phyloP scores from a whole-genome alignment of 441 rosid genomes.

The Metrosideros polymorpha region DNA sequence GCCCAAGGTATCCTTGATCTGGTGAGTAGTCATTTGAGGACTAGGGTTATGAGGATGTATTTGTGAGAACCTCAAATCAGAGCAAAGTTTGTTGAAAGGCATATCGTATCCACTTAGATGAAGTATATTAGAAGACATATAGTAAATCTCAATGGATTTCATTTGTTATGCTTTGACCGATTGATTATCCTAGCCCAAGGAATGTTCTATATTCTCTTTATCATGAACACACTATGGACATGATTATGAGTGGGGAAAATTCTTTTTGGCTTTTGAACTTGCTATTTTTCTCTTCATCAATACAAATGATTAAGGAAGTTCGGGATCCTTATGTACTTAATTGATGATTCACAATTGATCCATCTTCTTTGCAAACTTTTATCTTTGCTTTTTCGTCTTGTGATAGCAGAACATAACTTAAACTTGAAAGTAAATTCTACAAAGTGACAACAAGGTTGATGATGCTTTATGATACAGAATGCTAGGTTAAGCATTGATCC shows the following conservation, averaged over 20 bases:
- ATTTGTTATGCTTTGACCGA: neutral
- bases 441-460: neutral
- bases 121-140: neutral
- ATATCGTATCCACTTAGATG: neutral
- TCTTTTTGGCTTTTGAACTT: neutral
- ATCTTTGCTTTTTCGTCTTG: neutral
- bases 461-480: neutral
- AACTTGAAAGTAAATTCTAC: neutral
- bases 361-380: neutral
- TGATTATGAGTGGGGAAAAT: neutral
- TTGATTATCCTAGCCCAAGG: neutral
- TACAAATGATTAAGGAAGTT: neutral
- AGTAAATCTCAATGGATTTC: neutral
- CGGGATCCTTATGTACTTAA: neutral
- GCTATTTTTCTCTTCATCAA: neutral
- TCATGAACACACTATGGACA: neutral
- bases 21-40: conserved; percentile 33
- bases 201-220: neutral
- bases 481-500: neutral
- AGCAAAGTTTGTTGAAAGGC: neutral
- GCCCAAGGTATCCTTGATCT: conserved; percentile 85
- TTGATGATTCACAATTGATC: neutral
- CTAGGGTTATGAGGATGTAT: neutral
- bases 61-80: neutral
- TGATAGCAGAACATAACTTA: neutral